These are phyloP conservation scores for Neonectria hederae DNA, from an alignment of 2,329 filamentous ascomycete species.

Conservation along the genomic window DNA sequence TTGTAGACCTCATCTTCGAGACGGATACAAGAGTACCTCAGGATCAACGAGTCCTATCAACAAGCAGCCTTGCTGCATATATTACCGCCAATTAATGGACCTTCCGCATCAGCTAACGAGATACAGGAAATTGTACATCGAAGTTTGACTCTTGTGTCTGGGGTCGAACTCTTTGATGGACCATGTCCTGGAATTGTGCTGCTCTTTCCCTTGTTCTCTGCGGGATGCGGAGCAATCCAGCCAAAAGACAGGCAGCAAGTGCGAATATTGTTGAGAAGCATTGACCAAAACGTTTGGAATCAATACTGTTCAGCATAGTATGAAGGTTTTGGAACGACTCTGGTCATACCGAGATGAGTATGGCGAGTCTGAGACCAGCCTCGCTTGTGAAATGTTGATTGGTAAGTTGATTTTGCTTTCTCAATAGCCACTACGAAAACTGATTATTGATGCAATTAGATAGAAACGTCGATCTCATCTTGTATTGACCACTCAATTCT, in stretches of 20 bases:
- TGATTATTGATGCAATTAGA: neutral
- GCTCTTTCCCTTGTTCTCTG: slow-evolving; percentile 14
- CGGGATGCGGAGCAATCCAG: slow-evolving; percentile 5
- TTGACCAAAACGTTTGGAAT: slow-evolving; percentile 1
- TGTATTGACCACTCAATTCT: neutral
- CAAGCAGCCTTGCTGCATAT: slow-evolving; percentile 6
- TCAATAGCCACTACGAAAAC: neutral
- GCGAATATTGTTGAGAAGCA: neutral
- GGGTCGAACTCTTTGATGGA: neutral
- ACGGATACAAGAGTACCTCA: neutral
- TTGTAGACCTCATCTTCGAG: neutral
- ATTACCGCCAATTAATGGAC: neutral
- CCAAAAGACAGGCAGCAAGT: neutral
- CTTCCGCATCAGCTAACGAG: neutral
- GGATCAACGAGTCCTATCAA: slow-evolving; percentile 8
- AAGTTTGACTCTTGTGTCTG: neutral
- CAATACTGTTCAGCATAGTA: neutral
- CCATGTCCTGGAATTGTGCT: slow-evolving; percentile 10
- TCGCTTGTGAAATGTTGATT: neutral
- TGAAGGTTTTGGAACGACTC: slow-evolving; percentile 2
- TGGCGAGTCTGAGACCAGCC: neutral
- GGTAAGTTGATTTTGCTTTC: neutral
- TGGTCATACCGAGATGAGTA: slow-evolving; percentile 3
- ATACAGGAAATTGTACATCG: neutral
- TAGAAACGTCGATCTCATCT: slow-evolving; percentile 3